These are phyloP conservation scores for Chalciporus piperatus DNA, from an alignment of 768 basidiomycete genomes.

Conservation along the genomic window DNA sequence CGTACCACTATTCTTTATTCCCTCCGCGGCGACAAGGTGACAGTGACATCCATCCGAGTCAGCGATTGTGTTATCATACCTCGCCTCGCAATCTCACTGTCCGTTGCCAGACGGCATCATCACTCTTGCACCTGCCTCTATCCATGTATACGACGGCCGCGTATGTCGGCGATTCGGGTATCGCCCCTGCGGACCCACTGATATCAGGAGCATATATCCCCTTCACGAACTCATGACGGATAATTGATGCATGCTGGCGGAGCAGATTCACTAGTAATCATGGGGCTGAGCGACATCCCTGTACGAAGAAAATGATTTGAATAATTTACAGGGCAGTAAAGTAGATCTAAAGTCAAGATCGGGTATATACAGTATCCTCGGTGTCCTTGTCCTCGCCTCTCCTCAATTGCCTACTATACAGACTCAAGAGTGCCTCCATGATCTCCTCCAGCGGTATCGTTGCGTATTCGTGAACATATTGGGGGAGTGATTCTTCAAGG, in stretches of 20 bases:
- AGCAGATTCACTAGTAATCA: too few relatives aligned
- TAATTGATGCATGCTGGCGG: too few relatives aligned
- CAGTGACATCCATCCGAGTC: too few relatives aligned
- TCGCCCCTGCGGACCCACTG: slow-evolving; percentile 3
- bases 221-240: slow-evolving; percentile 12
- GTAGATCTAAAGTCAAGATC: not conserved
- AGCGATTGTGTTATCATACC: too few relatives aligned
- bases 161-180: slow-evolving; percentile 9
- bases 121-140: too few relatives aligned
- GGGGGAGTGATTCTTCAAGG: slow-evolving; percentile 79
- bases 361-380: not conserved
- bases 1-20: too few relatives aligned
- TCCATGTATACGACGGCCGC: too few relatives aligned
- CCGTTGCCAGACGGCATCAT: too few relatives aligned
- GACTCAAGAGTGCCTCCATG: slow-evolving; percentile 70
- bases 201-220: slow-evolving; percentile 7
- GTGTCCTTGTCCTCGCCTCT: slow-evolving; percentile 22
- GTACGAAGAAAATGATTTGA: too few relatives aligned
- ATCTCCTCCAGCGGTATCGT: slow-evolving; percentile 81
- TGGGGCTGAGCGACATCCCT: too few relatives aligned
- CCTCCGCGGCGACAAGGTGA: too few relatives aligned
- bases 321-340: not conserved
- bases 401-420: slow-evolving; percentile 74
- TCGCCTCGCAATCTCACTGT: too few relatives aligned
- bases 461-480: slow-evolving; percentile 85